These are phyloP conservation scores for Plicaturopsis crispa DNA, from an alignment of 768 basidiomycete genomes.

Conservation along the genomic window DNA sequence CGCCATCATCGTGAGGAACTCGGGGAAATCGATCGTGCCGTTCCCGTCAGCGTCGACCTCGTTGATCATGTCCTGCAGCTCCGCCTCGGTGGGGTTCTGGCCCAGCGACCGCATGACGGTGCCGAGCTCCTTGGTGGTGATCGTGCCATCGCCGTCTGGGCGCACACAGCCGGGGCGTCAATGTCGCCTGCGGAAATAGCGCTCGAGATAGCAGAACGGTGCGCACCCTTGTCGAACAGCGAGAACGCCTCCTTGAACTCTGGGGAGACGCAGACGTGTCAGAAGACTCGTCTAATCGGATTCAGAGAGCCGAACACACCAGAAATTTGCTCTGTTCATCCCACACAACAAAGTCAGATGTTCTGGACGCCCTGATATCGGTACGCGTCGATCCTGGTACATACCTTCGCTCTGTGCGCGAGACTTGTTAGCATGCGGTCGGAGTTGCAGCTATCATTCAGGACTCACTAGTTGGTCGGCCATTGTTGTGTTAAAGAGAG, in stretches of 20 bases:
- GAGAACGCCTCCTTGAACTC: slow-evolving; percentile 99
- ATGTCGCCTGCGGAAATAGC: slow-evolving; percentile 6
- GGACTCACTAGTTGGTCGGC: slow-evolving; percentile 49
- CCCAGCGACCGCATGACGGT: slow-evolving; percentile 92
- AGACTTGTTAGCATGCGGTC: too few relatives aligned
- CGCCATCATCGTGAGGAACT: slow-evolving; percentile 82
- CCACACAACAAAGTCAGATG: slow-evolving; percentile 10
- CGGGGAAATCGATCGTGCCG: slow-evolving; percentile 79
- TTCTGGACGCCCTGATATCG: too few relatives aligned
- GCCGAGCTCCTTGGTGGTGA: slow-evolving; percentile 85
- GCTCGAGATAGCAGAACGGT: slow-evolving; percentile 5
- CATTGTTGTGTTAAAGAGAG: slow-evolving; percentile 25
- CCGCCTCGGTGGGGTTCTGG: slow-evolving; percentile 88
- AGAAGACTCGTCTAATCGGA: slow-evolving; percentile 5
- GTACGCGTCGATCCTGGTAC: too few relatives aligned
- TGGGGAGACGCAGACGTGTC: too few relatives aligned
- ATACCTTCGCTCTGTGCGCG: too few relatives aligned
- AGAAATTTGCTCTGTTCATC: slow-evolving; percentile 88
- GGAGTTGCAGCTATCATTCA: too few relatives aligned
- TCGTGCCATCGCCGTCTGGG: slow-evolving; percentile 86
- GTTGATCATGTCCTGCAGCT: slow-evolving; percentile 93
- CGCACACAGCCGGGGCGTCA: too few relatives aligned
- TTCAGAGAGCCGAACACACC: slow-evolving; percentile 38
- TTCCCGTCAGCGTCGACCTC: slow-evolving; percentile 88
- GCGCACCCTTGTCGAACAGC: slow-evolving; percentile 88